Conservation (phyloP, 2,329 filamentous ascomycete species). For the Pseudogymnoascus sp. region DNA sequence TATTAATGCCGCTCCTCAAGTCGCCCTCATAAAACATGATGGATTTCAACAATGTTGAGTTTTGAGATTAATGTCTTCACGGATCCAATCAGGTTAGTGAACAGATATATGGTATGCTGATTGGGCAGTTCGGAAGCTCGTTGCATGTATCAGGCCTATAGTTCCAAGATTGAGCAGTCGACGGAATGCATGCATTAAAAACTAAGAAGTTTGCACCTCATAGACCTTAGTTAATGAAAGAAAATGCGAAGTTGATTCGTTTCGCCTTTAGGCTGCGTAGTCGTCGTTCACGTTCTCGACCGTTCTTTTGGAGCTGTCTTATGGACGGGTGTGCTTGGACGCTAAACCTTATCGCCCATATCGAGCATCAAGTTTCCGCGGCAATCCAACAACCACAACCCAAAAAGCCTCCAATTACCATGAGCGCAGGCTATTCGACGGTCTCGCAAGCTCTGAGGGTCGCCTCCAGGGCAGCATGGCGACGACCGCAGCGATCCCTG, state of each 20-base stretch:
- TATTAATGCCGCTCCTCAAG: conserved; percentile 71
- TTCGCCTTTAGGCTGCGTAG: background rate
- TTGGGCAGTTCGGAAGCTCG: background rate
- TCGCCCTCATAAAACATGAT: conserved; percentile 76
- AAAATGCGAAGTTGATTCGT: background rate
- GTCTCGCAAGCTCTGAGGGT: conserved; percentile 2
- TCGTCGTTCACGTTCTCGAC: background rate
- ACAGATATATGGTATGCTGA: background rate
- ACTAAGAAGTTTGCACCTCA: background rate
- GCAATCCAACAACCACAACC: background rate
- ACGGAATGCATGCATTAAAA: background rate
- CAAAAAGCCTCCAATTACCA: conserved; percentile 3
- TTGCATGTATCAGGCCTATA: background rate
- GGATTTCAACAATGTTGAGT: conserved; percentile 3
- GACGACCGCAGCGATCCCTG: background rate
- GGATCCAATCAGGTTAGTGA: background rate
- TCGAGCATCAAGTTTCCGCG: conserved; percentile 1
- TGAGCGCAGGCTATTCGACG: conserved; percentile 3
- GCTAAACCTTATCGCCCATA: conserved; percentile 8
- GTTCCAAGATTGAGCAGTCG: background rate
- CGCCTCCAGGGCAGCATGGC: conserved; percentile 2
- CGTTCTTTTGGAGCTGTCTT: background rate
- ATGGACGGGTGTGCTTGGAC: background rate
- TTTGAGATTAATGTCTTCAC: background rate
- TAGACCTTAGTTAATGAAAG: background rate